Base-by-base conservation (phyloP, 2,329 filamentous ascomycete genomes). In the Xylaria sp. region DNA sequence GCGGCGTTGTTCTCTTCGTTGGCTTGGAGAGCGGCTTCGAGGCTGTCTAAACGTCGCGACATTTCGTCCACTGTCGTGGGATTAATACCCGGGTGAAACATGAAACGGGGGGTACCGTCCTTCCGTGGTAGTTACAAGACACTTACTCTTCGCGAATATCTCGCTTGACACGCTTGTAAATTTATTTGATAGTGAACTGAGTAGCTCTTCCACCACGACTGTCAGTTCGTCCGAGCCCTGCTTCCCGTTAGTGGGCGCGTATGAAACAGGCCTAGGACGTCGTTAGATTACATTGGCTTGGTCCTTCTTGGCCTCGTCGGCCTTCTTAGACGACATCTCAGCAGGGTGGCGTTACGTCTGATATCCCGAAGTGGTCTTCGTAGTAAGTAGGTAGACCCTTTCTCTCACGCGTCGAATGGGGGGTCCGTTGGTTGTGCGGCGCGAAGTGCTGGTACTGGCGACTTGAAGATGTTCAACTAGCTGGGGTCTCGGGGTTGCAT, bases 161-260 rank as follows among this genome's bases (percentile, higher is more conserved):
- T 96, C 92, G 55, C 85, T 88, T 7, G 91, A 95, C 4, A 96
- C 86, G 11, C 84, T 85, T 18, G 89, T 87, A 71, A 96, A 96
- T 71, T 96, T 96, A 71, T 85, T 88, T 47, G 90, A 90, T 0
- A 97, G 76, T 42, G 91, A 88, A 69, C 92, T 91, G 3, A 97
- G 78, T 2, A 97, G 81, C 39, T 96, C 91, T 64, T 97, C 92
- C 1, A 97, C 88, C 1, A 92, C 90, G 3, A 84, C 85, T 2
- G 86, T 86, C 52, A 95, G 82, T 68, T 93, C 88, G 40, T 82
- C 78, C 7, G 79, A 43, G 77, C 74, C 59, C 43, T 52, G 26
- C 18, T 29, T 43, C n/a, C 26, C 40, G 39, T 55, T 50, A 55
- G 46, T 46, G 19, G 16, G n/a, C 17, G 37, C 20, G 44, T 39